Base-by-base conservation (phyloP, 2,329 filamentous ascomycete genomes). In the Fonsecaea nubica region DNA sequence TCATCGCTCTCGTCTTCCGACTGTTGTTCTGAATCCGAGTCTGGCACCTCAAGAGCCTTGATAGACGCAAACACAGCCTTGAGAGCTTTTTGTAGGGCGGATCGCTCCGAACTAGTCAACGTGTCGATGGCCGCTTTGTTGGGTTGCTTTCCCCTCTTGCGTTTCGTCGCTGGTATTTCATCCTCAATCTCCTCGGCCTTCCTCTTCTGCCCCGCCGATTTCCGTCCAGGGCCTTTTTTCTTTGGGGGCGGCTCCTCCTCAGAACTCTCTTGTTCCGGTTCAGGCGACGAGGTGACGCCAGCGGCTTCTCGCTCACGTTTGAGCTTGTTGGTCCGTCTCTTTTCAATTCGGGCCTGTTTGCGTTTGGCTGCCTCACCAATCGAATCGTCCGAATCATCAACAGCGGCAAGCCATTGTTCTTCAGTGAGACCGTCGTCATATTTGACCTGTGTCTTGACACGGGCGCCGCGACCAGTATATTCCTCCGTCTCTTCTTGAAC, bases 381-480 rank as follows among this genome's bases (percentile, higher is more conserved):
- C 0, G 88, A 90, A 76, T 99, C 95, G 1, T 99, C 95, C 58
- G 97, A 93, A 67, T 96, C 94, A 76, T 99, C 95, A 36, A 99
- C 94, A 62, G 95, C 95, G 83, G 97, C 94, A 59, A 98, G 86
- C 95, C 95, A 99, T 79, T 99, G 96, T 81, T 99, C 95, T 80
- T 99, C 96, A 0, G 95, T 98, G 35, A 99, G 87, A 60, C 96
- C 95, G 75, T 99, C 95, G 74, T 99, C 95, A 74, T 99, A 99
- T 78, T 91, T 91, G 74, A 97, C 93, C 75, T 92, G 90, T 72
- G 93, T 97, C 68, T 96, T 90, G 80, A 99, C 95, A 82, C 95
- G 91, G 70, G 94, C 94, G 74, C 95, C 95, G 78, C 95, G 93
- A 67, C 95, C 95, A 32, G 89, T 82, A 36, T 89, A 84, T 71